These are phyloP conservation scores for Penicillium simplicissimum DNA, from an alignment of 495 filamentous ascomycete species.

Conservation along the genomic window DNA sequence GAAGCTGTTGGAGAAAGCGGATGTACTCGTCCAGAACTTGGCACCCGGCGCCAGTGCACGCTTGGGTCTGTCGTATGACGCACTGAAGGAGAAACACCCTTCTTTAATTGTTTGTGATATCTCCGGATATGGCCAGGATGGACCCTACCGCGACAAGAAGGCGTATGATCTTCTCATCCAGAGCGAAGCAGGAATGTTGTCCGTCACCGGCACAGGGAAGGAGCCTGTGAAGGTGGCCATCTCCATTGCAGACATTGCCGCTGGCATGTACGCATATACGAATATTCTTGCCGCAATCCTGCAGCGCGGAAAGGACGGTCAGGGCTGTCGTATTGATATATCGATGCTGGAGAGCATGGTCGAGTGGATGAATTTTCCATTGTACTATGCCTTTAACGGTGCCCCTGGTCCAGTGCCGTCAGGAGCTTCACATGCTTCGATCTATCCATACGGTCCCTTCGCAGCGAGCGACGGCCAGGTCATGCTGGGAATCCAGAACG, in stretches of 20 bases:
- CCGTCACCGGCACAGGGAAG: slow-evolving; percentile 47
- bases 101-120: slow-evolving; percentile 55
- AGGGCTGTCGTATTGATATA: slow-evolving; percentile 49
- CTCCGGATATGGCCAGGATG: slow-evolving; percentile 51
- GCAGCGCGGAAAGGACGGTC: slow-evolving; percentile 44
- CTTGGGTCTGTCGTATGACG: slow-evolving; percentile 47
- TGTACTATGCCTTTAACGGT: slow-evolving; percentile 52
- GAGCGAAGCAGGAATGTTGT: slow-evolving; percentile 54
- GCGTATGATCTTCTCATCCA: slow-evolving; percentile 59
- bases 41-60: slow-evolving; percentile 50
- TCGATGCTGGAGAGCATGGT: slow-evolving; percentile 57
- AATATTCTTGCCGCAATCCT: slow-evolving; percentile 52
- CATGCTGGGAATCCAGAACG: slow-evolving; percentile 58
- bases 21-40: slow-evolving; percentile 55
- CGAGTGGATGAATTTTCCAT: slow-evolving; percentile 56
- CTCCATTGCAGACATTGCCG: slow-evolving; percentile 53
- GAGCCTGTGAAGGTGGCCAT: slow-evolving; percentile 54
- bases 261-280: slow-evolving; percentile 52
- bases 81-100: slow-evolving; percentile 40
- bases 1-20: slow-evolving; percentile 44
- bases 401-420: slow-evolving; percentile 40
- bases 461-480: slow-evolving; percentile 47
- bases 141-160: slow-evolving; percentile 55
- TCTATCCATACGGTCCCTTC: slow-evolving; percentile 56
- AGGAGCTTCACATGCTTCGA: slow-evolving; percentile 51